Evolutionary conservation across 2,329 filamentous ascomycete genomes (phyloP).

Genomic region (Zymoseptoria ardabiliae): DNA sequence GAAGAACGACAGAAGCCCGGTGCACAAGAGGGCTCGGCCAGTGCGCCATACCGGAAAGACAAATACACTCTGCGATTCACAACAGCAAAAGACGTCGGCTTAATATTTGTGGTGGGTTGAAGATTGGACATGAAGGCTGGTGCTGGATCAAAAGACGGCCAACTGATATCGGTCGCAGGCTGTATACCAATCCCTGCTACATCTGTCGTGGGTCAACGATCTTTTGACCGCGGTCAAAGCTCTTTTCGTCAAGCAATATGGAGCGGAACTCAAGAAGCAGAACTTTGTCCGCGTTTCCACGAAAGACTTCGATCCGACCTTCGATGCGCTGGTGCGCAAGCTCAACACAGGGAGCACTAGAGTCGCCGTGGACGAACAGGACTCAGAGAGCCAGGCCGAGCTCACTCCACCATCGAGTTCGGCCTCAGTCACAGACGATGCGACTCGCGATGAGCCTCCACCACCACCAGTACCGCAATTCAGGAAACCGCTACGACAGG

Average conservation of each 20-base stretch:
- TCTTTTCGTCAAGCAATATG: constrained; percentile 85
- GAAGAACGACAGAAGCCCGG: constrained; percentile 70
- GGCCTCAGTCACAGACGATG: constrained; percentile 41
- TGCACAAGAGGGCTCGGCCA: constrained; percentile 52
- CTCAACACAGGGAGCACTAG: constrained; percentile 50
- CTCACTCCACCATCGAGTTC: constrained; percentile 47
- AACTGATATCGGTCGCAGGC: constrained; percentile 51
- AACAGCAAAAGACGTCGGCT: constrained; percentile 78
- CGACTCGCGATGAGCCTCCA: constrained; percentile 45
- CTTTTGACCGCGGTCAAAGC: constrained; percentile 91
- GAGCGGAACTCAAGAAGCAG: constrained; percentile 73
- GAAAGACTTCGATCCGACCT: constrained; percentile 78
- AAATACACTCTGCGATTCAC: constrained; percentile 95
- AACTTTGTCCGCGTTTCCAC: constrained; percentile 74
- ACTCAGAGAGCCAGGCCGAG: constrained; percentile 34
- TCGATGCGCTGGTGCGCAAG: constrained; percentile 84
- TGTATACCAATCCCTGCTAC: constrained; percentile 90
- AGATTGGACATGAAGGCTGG: constrained; percentile 1
- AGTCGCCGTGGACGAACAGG: constrained; percentile 15
- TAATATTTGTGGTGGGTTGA: constrained; percentile 83
- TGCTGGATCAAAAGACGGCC: neutral
- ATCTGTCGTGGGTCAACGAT: constrained; percentile 94
- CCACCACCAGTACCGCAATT: constrained; percentile 42
- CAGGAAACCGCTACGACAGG: constrained; percentile 32
- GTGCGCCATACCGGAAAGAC: constrained; percentile 75